These are phyloP conservation scores for Isatis tinctoria DNA, from an alignment of 345 rosid species.

Conservation along the genomic window DNA sequence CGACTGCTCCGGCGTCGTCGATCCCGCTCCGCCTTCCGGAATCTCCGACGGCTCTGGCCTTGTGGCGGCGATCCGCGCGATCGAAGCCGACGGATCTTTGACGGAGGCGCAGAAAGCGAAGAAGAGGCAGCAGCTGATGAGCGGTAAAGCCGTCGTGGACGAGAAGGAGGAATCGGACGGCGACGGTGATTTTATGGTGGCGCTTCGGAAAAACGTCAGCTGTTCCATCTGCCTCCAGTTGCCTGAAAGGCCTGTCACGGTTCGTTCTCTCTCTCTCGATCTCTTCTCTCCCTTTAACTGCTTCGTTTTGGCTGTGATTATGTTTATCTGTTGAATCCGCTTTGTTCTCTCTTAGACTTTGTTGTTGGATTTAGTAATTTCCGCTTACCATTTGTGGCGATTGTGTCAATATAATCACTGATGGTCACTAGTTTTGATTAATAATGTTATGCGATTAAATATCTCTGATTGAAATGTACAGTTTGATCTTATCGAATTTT, in stretches of 20 bases:
- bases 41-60: slow-evolving; percentile 1
- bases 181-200: slow-evolving; percentile 20
- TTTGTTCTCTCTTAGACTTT: too few relatives aligned
- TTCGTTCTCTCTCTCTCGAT: slow-evolving; percentile 19
- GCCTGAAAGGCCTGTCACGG: slow-evolving; percentile 77
- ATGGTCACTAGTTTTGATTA: too few relatives aligned
- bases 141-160: slow-evolving; percentile 29
- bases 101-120: slow-evolving; percentile 46
- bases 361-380: neutral
- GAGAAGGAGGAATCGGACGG: neutral
- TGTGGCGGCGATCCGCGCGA: slow-evolving; percentile 35
- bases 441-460: too few relatives aligned
- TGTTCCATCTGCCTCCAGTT: slow-evolving; percentile 60
- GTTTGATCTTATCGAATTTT: too few relatives aligned
- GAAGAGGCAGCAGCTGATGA: slow-evolving; percentile 41
- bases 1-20: slow-evolving; percentile 31
- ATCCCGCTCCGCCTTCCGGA: slow-evolving; percentile 1
- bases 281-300: neutral
- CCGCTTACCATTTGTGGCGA: neutral
- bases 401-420: neutral
- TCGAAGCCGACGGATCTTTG: slow-evolving; percentile 42
- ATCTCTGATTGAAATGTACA: too few relatives aligned
- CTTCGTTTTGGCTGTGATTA: neutral
- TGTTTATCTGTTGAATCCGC: too few relatives aligned
- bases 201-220: slow-evolving; percentile 36